Evolutionary conservation across 1,139 yeast genomes (phyloP).

Genomic region (Sugiyamaella xylanicola): DNA sequence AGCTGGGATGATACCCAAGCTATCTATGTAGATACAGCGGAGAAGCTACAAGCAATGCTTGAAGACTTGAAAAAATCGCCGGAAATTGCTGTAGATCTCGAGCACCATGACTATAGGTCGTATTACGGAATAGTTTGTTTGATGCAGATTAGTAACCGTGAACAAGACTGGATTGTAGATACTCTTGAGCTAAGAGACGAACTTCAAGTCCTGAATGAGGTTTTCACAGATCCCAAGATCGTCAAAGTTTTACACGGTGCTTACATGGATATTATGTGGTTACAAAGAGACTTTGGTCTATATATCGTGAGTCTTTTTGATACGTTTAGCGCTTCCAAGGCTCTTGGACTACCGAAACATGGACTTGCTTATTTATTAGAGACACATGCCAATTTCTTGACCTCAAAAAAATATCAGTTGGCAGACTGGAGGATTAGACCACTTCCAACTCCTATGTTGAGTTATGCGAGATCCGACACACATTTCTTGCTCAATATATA

Average conservation of each 20-base stretch:
- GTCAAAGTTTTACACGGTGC: slow-evolving; percentile 96
- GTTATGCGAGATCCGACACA: slow-evolving; percentile 94
- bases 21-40: slow-evolving; percentile 69
- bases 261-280: slow-evolving; percentile 94
- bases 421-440: slow-evolving; percentile 98
- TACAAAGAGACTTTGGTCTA: slow-evolving; percentile 91
- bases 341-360: slow-evolving; percentile 75
- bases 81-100: slow-evolving; percentile 93
- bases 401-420: slow-evolving; percentile 91
- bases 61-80: slow-evolving; percentile 51
- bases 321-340: slow-evolving; percentile 85
- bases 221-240: slow-evolving; percentile 78
- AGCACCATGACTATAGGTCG: slow-evolving; percentile 91
- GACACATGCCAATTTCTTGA: slow-evolving; percentile 75
- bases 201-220: slow-evolving; percentile 63
- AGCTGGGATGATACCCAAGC: slow-evolving; percentile 71
- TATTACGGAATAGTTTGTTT: slow-evolving; percentile 89
- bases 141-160: slow-evolving; percentile 87
- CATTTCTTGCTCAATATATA: slow-evolving; percentile 83
- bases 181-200: slow-evolving; percentile 75
- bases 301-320: slow-evolving; percentile 90
- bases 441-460: slow-evolving; percentile 68
- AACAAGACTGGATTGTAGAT: slow-evolving; percentile 82
- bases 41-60: slow-evolving; percentile 57
- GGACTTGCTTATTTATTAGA: slow-evolving; percentile 85